Conservation (phyloP, 1,139 yeast species). For the Zygotorulaspora mrakii region DNA sequence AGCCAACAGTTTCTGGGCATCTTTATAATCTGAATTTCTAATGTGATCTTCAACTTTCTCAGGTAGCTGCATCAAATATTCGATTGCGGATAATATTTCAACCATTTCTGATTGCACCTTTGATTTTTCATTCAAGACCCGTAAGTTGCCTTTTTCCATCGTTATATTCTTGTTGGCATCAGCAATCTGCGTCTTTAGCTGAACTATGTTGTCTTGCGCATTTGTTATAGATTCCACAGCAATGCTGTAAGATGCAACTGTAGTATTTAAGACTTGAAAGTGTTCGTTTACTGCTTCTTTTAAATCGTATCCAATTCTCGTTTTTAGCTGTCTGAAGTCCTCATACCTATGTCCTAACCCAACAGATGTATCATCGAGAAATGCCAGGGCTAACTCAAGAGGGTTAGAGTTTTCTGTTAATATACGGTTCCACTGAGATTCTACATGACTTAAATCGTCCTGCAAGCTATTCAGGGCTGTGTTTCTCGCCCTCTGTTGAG, state of each 20-base stretch:
- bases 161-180: conserved; percentile 51
- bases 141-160: conserved; percentile 52
- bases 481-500: conserved; percentile 32
- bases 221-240: conserved; percentile 42
- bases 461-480: conserved; percentile 31
- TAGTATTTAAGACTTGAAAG: conserved; percentile 78
- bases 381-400: conserved; percentile 73
- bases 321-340: conserved; percentile 54
- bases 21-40: conserved; percentile 62
- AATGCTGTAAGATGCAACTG: conserved; percentile 71
- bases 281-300: conserved; percentile 75
- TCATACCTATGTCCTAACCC: conserved; percentile 72
- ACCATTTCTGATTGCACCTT: conserved; percentile 64
- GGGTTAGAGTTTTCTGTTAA: conserved; percentile 60
- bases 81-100: conserved; percentile 67
- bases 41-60: conserved; percentile 61
- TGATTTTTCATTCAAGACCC: conserved; percentile 63
- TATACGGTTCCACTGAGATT: conserved; percentile 40
- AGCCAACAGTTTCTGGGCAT: conserved; percentile 62
- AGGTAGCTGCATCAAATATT: conserved; percentile 56
- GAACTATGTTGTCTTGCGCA: conserved; percentile 31
- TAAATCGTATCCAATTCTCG: conserved; percentile 54
- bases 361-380: conserved; percentile 81
- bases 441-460: conserved; percentile 30
- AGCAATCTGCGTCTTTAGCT: conserved; percentile 33